These are phyloP conservation scores for Dichotomopilus funicola DNA, from an alignment of 2,329 filamentous ascomycete genomes.

Conservation along the genomic window DNA sequence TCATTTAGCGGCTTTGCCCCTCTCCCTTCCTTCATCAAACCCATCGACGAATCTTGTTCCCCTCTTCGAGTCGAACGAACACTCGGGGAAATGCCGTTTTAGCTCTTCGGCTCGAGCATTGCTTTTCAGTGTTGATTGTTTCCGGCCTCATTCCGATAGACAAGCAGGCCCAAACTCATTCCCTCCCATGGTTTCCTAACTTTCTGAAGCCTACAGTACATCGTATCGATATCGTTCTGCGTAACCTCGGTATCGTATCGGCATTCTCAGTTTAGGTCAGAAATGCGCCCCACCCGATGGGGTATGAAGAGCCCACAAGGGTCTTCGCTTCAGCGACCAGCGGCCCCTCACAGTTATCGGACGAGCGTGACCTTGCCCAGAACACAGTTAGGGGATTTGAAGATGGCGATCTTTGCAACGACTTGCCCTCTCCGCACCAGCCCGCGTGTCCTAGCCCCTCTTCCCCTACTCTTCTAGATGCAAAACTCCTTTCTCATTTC, in stretches of 20 bases:
- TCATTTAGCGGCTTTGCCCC: not conserved
- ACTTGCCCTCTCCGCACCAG: not conserved
- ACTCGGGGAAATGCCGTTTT: not conserved
- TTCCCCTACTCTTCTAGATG: no score
- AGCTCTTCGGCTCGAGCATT: not conserved
- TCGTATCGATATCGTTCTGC: no score
- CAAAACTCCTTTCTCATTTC: no score
- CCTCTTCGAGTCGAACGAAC: not conserved
- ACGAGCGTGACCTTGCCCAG: not conserved
- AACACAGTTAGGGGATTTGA: not conserved
- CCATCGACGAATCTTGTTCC: not conserved
- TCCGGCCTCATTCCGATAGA: no score
- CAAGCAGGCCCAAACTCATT: no score
- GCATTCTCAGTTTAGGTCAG: slow-evolving; percentile 1
- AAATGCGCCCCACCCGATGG: not conserved
- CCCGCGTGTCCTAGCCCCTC: no score
- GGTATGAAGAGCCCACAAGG: slow-evolving; percentile 1
- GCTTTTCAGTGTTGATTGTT: not conserved
- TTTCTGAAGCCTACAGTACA: no score
- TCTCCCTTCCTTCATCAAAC: not conserved
- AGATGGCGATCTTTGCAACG: not conserved
- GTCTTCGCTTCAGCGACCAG: not conserved
- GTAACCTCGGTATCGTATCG: not conserved
- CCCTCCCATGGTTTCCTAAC: no score
- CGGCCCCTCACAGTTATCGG: slow-evolving; percentile 4